Evolutionary conservation across 208 protist genomes (phyloP).

Genomic region (Sergeia podlipaevii): DNA sequence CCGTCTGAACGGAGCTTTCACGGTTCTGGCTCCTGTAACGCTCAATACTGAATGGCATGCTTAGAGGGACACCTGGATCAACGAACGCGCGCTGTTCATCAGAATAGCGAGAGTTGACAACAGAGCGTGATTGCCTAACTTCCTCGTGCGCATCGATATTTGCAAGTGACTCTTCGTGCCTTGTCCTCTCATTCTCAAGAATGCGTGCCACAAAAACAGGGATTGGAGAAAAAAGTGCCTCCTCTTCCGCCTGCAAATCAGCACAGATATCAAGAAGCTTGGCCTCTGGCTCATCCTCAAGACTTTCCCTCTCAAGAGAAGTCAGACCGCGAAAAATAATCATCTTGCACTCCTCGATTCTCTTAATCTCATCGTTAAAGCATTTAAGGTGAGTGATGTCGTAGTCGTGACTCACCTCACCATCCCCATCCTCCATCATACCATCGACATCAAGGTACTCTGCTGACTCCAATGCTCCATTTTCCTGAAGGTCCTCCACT

Average conservation of each 20-base stretch:
- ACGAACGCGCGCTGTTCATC: constrained; percentile 51
- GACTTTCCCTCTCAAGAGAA: constrained; percentile 19
- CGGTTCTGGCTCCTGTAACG: constrained; percentile 33
- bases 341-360: constrained; percentile 40
- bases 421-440: no score
- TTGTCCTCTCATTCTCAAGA: constrained; percentile 6
- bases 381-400: constrained; percentile 17
- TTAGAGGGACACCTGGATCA: constrained; percentile 60
- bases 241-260: constrained; percentile 57
- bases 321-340: constrained; percentile 44
- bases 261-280: constrained; percentile 35
- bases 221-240: constrained; percentile 62
- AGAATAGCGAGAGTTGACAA: constrained; percentile 8
- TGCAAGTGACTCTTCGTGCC: constrained; percentile 9
- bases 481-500: constrained; percentile 1
- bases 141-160: constrained; percentile 14
- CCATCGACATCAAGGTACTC: not conserved
- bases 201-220: constrained; percentile 36
- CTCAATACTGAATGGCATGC: constrained; percentile 39
- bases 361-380: constrained; percentile 28
- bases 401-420: not conserved
- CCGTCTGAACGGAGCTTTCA: constrained; percentile 12
- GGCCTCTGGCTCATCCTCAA: constrained; percentile 26
- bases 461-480: not conserved
- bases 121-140: no score